Evolutionary conservation across 495 filamentous ascomycete species (phyloP).

Genomic region (Durotheca rogersii): DNA sequence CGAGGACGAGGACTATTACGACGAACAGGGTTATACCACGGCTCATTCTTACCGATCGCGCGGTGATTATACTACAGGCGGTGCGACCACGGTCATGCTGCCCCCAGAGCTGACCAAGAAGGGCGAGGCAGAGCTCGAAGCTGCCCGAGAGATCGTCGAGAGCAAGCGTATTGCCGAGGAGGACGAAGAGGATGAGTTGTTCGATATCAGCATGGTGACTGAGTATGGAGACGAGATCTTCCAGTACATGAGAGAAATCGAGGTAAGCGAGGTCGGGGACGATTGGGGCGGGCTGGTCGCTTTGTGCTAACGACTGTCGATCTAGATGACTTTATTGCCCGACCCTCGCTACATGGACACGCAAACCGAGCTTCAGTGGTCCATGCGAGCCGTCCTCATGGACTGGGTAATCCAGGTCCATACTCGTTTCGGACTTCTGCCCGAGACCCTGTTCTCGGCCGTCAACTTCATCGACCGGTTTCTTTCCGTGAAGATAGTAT

Average conservation of each 20-base stretch:
- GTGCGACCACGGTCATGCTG: slow-evolving; percentile 66
- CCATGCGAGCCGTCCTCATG: slow-evolving; percentile 95
- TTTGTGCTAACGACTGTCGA: slow-evolving; percentile 22
- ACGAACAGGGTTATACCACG: slow-evolving; percentile 80
- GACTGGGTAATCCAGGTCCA: slow-evolving; percentile 98
- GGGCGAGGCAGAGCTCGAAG: slow-evolving; percentile 64
- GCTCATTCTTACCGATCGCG: slow-evolving; percentile 70
- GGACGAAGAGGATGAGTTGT: slow-evolving; percentile 75
- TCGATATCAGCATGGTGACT: slow-evolving; percentile 97
- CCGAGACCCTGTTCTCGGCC: slow-evolving; percentile 90
- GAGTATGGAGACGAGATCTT: slow-evolving; percentile 98
- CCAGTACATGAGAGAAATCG: slow-evolving; percentile 79
- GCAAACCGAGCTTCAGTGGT: slow-evolving; percentile 97
- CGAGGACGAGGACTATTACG: slow-evolving; percentile 73
- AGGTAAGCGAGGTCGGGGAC: slow-evolving; percentile 59
- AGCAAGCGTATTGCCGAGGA: slow-evolving; percentile 54
- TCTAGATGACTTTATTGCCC: slow-evolving; percentile 74
- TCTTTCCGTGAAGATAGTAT: slow-evolving; percentile 90
- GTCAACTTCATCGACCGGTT: slow-evolving; percentile 98
- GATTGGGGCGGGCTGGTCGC: background rate
- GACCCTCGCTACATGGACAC: slow-evolving; percentile 94
- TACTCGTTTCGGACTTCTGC: slow-evolving; percentile 81
- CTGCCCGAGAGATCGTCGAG: slow-evolving; percentile 68
- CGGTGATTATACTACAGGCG: slow-evolving; percentile 79
- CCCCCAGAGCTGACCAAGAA: slow-evolving; percentile 62